Base-by-base conservation (phyloP, 2,329 filamentous ascomycete genomes). In the Scytalidium sp. region DNA sequence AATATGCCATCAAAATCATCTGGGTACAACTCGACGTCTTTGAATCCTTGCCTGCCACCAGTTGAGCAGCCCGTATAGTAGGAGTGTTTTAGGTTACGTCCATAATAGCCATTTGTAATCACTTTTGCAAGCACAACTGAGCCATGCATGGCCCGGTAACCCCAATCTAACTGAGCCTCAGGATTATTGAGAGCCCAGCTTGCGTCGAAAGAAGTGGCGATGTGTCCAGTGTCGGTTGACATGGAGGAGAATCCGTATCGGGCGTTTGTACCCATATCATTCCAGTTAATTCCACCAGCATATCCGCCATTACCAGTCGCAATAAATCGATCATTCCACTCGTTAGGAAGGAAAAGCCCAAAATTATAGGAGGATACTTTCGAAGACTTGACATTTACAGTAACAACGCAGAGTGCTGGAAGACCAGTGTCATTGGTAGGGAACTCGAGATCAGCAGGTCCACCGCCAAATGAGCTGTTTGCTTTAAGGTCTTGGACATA, bases 21-120 rank as follows among this genome's bases (percentile, higher is more conserved):
- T 1, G 72, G 73, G 51, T 67, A 75, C 44, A 67, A 61, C 50
- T 75, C 67, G 2, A 70, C 65, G 2, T 69, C 69, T 50, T 73
- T 72, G 50, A 74, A 63, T 39, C 72, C 73, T 54, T 75, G 71
- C n/a, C 70, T 65, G 19, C 73, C 73, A 52, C 74, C 74, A n/a
- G 70, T 70, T 1, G 72, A 75, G 60, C 74, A 76, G 19, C 72
- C 73, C 8, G 73, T 57, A 55, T 71, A 76, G 62, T 76, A 76
- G 19, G 70, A 70, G 51, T 78, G 50, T 9, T 32, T 41, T 15
- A 47, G 39, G 4, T 47, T 22, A 15, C n/a, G 29, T 3, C 41
- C 46, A 39, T 58, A 58, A 21, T 50, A 54, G 11, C 9, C 22
- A 15, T 47, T 13, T n/a, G 43, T 50, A 6, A 58, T 41, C 11